Base-by-base conservation (phyloP, 768 basidiomycete species). In the Hypsizygus marmoreus region DNA sequence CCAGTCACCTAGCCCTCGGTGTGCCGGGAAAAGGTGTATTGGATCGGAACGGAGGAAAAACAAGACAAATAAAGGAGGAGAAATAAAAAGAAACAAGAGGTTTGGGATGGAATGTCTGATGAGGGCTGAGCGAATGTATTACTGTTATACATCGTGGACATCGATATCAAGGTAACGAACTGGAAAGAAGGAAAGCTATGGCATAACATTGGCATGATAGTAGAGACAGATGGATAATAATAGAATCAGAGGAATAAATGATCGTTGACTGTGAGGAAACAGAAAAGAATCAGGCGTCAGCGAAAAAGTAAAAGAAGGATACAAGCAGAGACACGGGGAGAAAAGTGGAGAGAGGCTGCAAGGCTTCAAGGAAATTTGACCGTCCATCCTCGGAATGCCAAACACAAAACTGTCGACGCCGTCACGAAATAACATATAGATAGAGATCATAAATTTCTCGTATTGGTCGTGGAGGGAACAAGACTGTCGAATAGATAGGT, bases 361-460 rank as follows among this genome's bases (percentile, higher is more conserved):
- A 22, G 39, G 2, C 30, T 45, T 40, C 13, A 13, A 40, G 29
- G 26, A 47, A 23, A 46, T 30, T 28, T 37, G 46, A 52, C 52
- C 46, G 54, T 60, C 56, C 56, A 49, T 53, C 51, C 47, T 52
- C 47, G 49, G 56, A 46, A 45, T 54, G 50, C 46, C 52, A 49
- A 47, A 55, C 39, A 47, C 49, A 30, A 43, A 22, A 43, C 47
- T 33, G 14, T 19, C 32, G 26, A 54, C 33, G 43, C 40, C 47
- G 42, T 34, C 19, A 43, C 39, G 32, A 36, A 34, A 46, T 43
- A 43, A 51, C 39, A 50, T 33, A 55, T 43, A 53, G 49, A 62
- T 57, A 58, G 47, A 32, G 43, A 12, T 50, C 47, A 55, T 44
- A 54, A 43, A 54, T 54, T 59, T 56, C 49, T 58, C 47, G 49